Evolutionary conservation across 163 green algal genomes (phyloP).

Genomic region (Scenedesmus sp.): DNA sequence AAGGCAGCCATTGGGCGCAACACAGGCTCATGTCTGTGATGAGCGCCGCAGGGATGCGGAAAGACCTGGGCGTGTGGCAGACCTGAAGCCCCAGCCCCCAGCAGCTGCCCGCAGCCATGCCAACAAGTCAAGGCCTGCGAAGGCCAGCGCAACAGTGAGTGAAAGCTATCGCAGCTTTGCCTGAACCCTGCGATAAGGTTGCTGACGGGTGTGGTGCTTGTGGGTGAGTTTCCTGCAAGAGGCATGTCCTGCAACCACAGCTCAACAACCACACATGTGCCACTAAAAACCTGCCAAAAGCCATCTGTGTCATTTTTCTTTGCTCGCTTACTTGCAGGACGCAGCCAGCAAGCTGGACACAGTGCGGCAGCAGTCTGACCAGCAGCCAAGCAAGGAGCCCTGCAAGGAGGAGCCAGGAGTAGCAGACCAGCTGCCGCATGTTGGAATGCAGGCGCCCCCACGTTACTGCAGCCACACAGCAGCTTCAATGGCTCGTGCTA

Average conservation of each 20-base stretch:
- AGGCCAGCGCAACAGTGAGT: not conserved
- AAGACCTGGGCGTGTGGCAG: not conserved
- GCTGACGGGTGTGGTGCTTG: not conserved
- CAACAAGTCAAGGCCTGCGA: not conserved
- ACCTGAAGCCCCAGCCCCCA: slow-evolving; percentile 8
- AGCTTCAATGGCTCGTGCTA: not conserved
- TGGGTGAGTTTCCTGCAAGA: not conserved
- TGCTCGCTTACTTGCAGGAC: not conserved
- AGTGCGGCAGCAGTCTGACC: not conserved
- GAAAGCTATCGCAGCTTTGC: not conserved
- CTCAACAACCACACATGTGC: not conserved
- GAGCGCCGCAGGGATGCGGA: not conserved
- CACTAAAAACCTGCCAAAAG: not conserved
- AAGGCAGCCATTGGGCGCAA: slow-evolving; percentile 1
- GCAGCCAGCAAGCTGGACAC: not conserved
- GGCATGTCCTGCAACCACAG: not conserved
- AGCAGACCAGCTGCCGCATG: not conserved
- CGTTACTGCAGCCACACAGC: not conserved
- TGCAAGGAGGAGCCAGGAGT: not conserved
- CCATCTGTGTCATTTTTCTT: too few species aligned
- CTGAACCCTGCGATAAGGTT: not conserved
- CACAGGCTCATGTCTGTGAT: not conserved
- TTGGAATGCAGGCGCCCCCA: not conserved
- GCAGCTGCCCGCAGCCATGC: not conserved
- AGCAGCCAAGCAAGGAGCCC: not conserved